A percentile compares a stretch with the other conserved stretches of the same genome.
These are phyloP conservation scores for Lumnitzera littorea DNA, from an alignment of 345 rosid genomes.

Conservation along the genomic window DNA sequence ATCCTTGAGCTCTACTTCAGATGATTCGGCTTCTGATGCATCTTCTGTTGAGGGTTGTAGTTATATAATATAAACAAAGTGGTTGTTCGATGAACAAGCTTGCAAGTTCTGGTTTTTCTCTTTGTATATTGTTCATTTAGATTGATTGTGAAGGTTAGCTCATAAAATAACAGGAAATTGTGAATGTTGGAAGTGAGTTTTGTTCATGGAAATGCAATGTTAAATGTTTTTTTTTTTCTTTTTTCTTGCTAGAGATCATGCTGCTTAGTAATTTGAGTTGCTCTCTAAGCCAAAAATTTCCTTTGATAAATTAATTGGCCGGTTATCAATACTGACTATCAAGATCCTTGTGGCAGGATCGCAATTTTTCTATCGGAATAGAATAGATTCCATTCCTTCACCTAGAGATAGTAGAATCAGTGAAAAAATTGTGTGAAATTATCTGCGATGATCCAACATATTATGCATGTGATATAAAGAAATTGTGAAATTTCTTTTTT, in stretches of 20 bases:
- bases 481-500: too few relatives aligned
- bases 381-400: too few relatives aligned
- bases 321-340: too few relatives aligned
- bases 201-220: slow-evolving; percentile 2
- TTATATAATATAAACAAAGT: slow-evolving; percentile 13
- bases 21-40: slow-evolving; percentile 80
- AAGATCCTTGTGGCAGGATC: too few relatives aligned
- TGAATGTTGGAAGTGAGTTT: not conserved
- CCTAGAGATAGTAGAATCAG: too few relatives aligned
- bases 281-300: not conserved
- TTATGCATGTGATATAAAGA: too few relatives aligned
- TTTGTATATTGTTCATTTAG: slow-evolving; percentile 4
- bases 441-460: too few relatives aligned
- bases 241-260: too few relatives aligned
- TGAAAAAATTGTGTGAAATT: too few relatives aligned
- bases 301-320: not conserved
- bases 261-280: too few relatives aligned
- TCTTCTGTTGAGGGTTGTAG: slow-evolving; percentile 55
- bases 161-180: not conserved
- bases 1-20: slow-evolving; percentile 62
- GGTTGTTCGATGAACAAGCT: not conserved
- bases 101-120: slow-evolving; percentile 11
- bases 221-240: too few relatives aligned
- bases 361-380: too few relatives aligned
- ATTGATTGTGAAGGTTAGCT: slow-evolving; percentile 1